Evolutionary conservation across 371 early-diverging fungal species (phyloP), one percentile per base, ranked within the genome.

Genomic region (Mucor indicus): DNA sequence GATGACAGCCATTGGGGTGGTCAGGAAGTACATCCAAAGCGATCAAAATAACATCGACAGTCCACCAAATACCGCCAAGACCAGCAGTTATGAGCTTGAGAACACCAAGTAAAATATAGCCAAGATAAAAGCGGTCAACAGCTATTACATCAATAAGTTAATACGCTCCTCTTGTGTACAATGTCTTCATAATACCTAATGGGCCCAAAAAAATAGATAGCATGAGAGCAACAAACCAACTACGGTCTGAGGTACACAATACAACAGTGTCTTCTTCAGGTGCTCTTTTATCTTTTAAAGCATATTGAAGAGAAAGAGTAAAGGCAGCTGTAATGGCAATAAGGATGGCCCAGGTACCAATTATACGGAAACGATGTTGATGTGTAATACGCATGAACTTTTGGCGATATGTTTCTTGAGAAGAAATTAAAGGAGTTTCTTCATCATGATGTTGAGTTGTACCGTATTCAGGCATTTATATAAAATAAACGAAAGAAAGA

Each of bases 121-220:
- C 78, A 27, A 79, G 69, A 52, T 79, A 79, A 68, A 79, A 77
- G 31, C 80, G 77, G 60, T 79, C 80, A 29, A 29, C 42, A 19
- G 27, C 42, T 42, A 15, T 12, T n/a, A n/a, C n/a, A n/a, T n/a
- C n/a, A n/a, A n/a, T n/a, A n/a, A n/a, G n/a, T n/a, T n/a, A n/a
- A 16, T 44, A 61, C 60, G n/a, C n/a, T n/a, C n/a, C n/a, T n/a
- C n/a, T n/a, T n/a, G n/a, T n/a, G n/a, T n/a, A n/a, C n/a, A n/a
- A n/a, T n/a, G n/a, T n/a, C n/a, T n/a, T n/a, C n/a, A n/a, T n/a
- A n/a, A n/a, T 64, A 72, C 75, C 75, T 30, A 75, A 69, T 2
- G 72, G 69, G 38, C 75, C 75, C 24, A 75, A 52, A 50, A 75
- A 75, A 48, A 75, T 60, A 24, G 75, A 75, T 1, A 75, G 58